These are phyloP conservation scores for Coemansia sp. DNA, from an alignment of 192 early-diverging fungal genomes.

Conservation along the genomic window DNA sequence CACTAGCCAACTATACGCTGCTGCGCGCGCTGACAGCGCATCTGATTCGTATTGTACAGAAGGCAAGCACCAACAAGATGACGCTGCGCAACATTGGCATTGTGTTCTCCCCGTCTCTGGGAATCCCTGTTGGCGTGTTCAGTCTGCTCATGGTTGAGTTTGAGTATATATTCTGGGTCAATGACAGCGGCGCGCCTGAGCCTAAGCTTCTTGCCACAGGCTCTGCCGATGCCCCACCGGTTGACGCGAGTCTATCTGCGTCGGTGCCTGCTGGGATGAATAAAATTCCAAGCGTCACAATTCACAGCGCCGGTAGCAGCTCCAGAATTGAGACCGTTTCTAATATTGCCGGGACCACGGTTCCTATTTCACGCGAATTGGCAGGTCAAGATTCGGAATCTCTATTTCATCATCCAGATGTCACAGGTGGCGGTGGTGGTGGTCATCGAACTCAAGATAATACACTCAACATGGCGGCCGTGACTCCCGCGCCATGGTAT, in stretches of 20 bases:
- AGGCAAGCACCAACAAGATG: constrained; percentile 87
- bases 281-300: constrained; percentile 7
- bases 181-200: constrained; percentile 61
- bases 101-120: constrained; percentile 92
- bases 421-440: not conserved
- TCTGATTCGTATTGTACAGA: constrained; percentile 84
- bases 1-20: constrained; percentile 87
- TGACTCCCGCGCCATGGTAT: constrained; percentile 22
- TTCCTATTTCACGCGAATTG: not conserved
- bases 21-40: constrained; percentile 85
- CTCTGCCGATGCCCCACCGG: not conserved
- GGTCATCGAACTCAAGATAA: constrained; percentile 5
- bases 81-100: constrained; percentile 93
- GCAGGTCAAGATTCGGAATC: not conserved
- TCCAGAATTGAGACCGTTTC: not conserved
- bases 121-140: constrained; percentile 92
- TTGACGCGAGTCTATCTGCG: constrained; percentile 16
- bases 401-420: not conserved
- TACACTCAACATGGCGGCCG: constrained; percentile 1
- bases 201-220: constrained; percentile 25
- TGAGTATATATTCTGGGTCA: constrained; percentile 77
- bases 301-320: constrained; percentile 18
- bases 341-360: not conserved
- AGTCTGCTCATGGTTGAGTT: constrained; percentile 90
- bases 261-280: constrained; percentile 42